Evolutionary conservation across 768 basidiomycete genomes (phyloP).

Genomic region (Glaciozyma martinii): DNA sequence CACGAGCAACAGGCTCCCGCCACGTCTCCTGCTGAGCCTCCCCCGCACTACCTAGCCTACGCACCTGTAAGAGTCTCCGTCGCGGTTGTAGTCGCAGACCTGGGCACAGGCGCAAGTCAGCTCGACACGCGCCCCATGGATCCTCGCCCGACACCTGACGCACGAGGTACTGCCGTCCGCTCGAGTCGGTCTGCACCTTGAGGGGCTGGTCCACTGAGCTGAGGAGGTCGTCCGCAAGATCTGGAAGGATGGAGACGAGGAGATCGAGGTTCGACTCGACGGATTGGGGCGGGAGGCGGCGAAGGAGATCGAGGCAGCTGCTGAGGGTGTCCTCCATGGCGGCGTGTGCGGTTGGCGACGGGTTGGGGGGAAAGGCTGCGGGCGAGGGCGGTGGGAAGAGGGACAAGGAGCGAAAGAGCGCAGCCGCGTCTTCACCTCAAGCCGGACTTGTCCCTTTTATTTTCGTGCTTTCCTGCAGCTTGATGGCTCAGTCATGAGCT

Average conservation of each 20-base stretch:
- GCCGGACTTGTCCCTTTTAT: no score
- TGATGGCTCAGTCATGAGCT: no score
- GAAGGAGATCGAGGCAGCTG: slow-evolving; percentile 67
- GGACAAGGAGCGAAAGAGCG: no score
- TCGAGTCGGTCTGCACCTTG: slow-evolving; percentile 65
- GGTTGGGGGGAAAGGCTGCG: no score
- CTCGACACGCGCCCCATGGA: slow-evolving; percentile 40
- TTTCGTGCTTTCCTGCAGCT: no score
- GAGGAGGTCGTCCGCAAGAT: slow-evolving; percentile 88
- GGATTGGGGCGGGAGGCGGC: slow-evolving; percentile 83
- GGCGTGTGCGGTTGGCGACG: no score
- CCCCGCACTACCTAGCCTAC: background rate
- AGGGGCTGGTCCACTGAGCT: slow-evolving; percentile 92
- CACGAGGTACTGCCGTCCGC: slow-evolving; percentile 79
- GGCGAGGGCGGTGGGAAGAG: no score
- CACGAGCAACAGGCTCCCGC: background rate
- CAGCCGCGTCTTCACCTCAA: no score
- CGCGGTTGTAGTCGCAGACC: slow-evolving; percentile 37
- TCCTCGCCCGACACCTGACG: slow-evolving; percentile 67
- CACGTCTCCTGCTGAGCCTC: no score
- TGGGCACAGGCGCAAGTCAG: background rate
- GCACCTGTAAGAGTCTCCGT: slow-evolving; percentile 33
- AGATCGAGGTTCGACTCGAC: slow-evolving; percentile 78
- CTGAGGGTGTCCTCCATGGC: slow-evolving; percentile 8
- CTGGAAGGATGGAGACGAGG: slow-evolving; percentile 74